Conservation (phyloP, 345 rosid species). For the Sisymbrium irio region DNA sequence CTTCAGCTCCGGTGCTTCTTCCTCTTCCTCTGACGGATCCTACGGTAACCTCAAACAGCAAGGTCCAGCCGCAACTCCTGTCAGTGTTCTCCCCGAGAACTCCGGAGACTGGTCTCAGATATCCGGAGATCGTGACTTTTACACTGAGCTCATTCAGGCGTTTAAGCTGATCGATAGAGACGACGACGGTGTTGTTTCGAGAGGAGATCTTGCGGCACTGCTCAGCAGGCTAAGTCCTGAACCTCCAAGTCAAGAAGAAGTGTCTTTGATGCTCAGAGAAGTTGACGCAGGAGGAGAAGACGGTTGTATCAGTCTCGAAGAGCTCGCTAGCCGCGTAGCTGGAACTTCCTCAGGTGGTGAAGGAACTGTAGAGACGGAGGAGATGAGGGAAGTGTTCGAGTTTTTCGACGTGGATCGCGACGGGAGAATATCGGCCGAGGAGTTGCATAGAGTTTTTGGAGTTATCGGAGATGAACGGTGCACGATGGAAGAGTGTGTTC, state of each 20-base stretch:
- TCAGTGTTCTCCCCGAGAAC: constrained; percentile 54
- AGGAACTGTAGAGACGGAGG: constrained; percentile 52
- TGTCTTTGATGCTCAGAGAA: constrained; percentile 57
- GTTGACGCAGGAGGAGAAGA: constrained; percentile 39
- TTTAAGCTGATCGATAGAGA: constrained; percentile 55
- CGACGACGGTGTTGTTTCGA: constrained; percentile 55
- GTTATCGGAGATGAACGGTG: constrained; percentile 66
- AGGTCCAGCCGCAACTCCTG: constrained; percentile 45
- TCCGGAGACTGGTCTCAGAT: constrained; percentile 53
- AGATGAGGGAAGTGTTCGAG: constrained; percentile 71
- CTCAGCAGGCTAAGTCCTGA: constrained; percentile 52
- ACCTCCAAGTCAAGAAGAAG: constrained; percentile 60
- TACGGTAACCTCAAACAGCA: constrained; percentile 21
- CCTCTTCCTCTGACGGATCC: constrained; percentile 43
- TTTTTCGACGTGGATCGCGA: constrained; percentile 79
- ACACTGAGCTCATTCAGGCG: constrained; percentile 46
- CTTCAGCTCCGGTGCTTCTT: constrained; percentile 47
- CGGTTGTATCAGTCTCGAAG: constrained; percentile 57
- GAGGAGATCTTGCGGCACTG: constrained; percentile 58
- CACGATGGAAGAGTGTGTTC: constrained; percentile 87
- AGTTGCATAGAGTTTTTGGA: constrained; percentile 47
- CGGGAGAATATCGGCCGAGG: constrained; percentile 90
- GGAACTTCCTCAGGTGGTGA: constrained; percentile 39
- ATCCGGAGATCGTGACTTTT: constrained; percentile 26
- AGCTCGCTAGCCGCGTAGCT: constrained; percentile 44